A percentile compares a stretch with the other conserved stretches of the same genome.
Conservation (phyloP, 345 rosid genomes). For the Schrenkiella parvula region DNA sequence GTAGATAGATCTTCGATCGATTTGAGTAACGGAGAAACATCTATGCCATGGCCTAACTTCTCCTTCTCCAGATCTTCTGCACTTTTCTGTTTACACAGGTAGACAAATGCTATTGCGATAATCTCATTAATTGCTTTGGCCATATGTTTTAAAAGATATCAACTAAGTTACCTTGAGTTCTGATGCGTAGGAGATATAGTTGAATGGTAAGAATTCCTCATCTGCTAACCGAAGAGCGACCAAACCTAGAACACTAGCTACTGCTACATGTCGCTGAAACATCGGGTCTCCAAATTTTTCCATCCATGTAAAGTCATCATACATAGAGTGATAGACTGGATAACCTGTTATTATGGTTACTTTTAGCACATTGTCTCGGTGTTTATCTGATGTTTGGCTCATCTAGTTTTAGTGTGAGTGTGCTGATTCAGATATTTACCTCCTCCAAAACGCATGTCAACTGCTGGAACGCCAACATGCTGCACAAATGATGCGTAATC, state of each 20-base stretch:
- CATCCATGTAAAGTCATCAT: conserved; percentile 85
- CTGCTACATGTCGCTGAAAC: conserved; percentile 78
- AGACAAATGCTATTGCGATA: not conserved
- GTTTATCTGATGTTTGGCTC: conserved; percentile 5
- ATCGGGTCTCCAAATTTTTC: conserved; percentile 70
- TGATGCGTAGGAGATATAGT: conserved; percentile 57
- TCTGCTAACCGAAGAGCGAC: conserved; percentile 77
- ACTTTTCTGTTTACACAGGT: conserved; percentile 38
- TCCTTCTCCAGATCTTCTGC: conserved; percentile 50
- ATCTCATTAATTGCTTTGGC: not conserved
- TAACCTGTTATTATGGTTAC: conserved; percentile 40
- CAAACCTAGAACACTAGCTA: conserved; percentile 72
- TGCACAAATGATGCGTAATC: conserved; percentile 82
- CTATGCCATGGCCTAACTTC: conserved; percentile 38
- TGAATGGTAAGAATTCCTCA: conserved; percentile 66
- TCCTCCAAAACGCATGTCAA: conserved; percentile 51
- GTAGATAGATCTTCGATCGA: conserved; percentile 49
- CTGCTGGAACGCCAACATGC: conserved; percentile 67
- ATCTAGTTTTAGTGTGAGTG: not conserved
- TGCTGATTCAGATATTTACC: conserved; percentile 40
- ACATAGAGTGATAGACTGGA: conserved; percentile 86
- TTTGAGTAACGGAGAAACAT: conserved; percentile 47
- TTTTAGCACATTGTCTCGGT: not conserved
- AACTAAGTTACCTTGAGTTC: conserved; percentile 59
- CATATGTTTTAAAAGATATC: not conserved